Evolutionary conservation across 495 filamentous ascomycete species (phyloP).

Genomic region (Penicillium arizonense): DNA sequence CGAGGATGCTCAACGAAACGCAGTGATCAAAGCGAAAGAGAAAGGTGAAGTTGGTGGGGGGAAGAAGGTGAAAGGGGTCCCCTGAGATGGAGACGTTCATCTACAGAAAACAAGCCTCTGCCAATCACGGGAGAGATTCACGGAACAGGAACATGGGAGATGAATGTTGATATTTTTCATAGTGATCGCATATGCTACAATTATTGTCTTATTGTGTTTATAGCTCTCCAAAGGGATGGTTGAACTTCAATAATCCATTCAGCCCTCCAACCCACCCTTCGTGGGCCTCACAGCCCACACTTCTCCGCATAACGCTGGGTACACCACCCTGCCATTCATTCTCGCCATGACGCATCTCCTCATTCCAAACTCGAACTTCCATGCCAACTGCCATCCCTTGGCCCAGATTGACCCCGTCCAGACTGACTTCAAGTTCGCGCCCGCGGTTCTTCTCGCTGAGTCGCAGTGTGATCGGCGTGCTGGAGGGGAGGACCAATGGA

Average conservation of each 20-base stretch:
- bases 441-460: conserved; percentile 81
- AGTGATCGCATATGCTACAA: not conserved
- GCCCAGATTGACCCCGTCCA: conserved; percentile 76
- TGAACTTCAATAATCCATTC: conserved; percentile 94
- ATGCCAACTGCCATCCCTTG: conserved; percentile 72
- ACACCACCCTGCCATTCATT: conserved; percentile 63
- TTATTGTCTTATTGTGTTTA: not conserved
- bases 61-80: conserved; percentile 8
- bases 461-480: conserved; percentile 77
- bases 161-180: no score
- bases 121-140: conserved; percentile 14
- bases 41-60: not conserved
- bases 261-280: conserved; percentile 97
- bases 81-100: conserved; percentile 19
- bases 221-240: conserved; percentile 91
- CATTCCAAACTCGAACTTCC: conserved; percentile 85
- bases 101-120: conserved; percentile 26
- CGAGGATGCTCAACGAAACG: conserved; percentile 23
- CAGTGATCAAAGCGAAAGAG: conserved; percentile 1
- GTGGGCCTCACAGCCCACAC: conserved; percentile 55
- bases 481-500: conserved; percentile 82
- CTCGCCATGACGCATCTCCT: conserved; percentile 65
- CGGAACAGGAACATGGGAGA: not conserved
- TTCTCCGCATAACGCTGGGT: conserved; percentile 55
- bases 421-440: conserved; percentile 80